Evolutionary conservation across 1,284 basidiomycete genomes (phyloP).

Genomic region (Porogramme epimiltina): DNA sequence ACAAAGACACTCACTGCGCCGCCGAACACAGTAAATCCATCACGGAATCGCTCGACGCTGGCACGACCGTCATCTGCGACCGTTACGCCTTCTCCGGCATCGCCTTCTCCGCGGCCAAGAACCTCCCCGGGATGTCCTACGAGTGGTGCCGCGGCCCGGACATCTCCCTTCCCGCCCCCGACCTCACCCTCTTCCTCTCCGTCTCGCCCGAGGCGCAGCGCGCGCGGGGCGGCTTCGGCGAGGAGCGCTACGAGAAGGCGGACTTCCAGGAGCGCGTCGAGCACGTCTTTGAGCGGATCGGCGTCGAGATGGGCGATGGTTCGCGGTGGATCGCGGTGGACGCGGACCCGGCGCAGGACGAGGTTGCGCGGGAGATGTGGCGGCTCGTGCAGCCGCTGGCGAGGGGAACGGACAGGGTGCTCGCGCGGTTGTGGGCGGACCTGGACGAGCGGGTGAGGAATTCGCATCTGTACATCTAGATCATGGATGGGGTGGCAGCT

Average conservation of each 20-base stretch:
- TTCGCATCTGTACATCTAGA: slow-evolving; percentile 23
- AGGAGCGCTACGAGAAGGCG: slow-evolving; percentile 86
- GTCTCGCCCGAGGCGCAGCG: slow-evolving; percentile 75
- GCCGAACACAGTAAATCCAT: slow-evolving; percentile 59
- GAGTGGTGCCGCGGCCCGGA: slow-evolving; percentile 90
- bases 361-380: slow-evolving; percentile 65
- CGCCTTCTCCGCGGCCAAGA: slow-evolving; percentile 91
- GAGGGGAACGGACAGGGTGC: slow-evolving; percentile 36
- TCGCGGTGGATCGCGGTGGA: slow-evolving; percentile 65
- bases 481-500: not conserved
- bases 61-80: slow-evolving; percentile 85
- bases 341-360: slow-evolving; percentile 58
- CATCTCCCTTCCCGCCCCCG: slow-evolving; percentile 84
- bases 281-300: slow-evolving; percentile 65
- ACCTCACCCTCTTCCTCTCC: slow-evolving; percentile 88
- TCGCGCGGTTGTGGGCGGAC: slow-evolving; percentile 47
- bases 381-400: slow-evolving; percentile 44
- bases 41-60: slow-evolving; percentile 57
- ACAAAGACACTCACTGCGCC: not conserved
- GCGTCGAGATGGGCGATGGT: slow-evolving; percentile 46
- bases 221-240: slow-evolving; percentile 84
- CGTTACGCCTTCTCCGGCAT: slow-evolving; percentile 97
- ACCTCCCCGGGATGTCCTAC: slow-evolving; percentile 45
- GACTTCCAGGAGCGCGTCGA: slow-evolving; percentile 76
- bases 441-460: slow-evolving; percentile 24